These are phyloP conservation scores for Leccinum disarticulatum DNA, from an alignment of 768 basidiomycete species.

Conservation along the genomic window DNA sequence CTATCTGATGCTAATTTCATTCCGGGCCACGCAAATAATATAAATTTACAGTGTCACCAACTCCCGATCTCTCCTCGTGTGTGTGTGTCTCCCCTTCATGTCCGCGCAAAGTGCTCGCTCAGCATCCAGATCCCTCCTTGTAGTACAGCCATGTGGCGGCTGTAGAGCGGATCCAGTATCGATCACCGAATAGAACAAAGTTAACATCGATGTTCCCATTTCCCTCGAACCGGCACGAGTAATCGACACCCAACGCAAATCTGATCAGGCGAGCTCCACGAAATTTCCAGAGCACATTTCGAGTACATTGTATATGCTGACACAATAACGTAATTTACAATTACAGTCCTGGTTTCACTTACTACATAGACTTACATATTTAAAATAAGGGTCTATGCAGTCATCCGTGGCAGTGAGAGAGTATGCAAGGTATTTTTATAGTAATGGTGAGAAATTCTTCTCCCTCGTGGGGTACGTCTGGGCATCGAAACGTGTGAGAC, in stretches of 20 bases:
- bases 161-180: slow-evolving; percentile 12
- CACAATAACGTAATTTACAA: slow-evolving; percentile 22
- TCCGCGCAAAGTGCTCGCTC: slow-evolving; percentile 12
- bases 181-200: not conserved
- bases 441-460: slow-evolving; percentile 20
- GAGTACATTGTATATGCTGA: slow-evolving; percentile 7
- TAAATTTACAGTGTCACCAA: not conserved
- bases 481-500: slow-evolving; percentile 11
- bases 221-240: not conserved
- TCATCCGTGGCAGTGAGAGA: slow-evolving; percentile 22
- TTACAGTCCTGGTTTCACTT: slow-evolving; percentile 13
- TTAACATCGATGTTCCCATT: not conserved
- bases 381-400: slow-evolving; percentile 10
- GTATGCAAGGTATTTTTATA: slow-evolving; percentile 28
- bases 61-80: not conserved
- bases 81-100: slow-evolving; percentile 13
- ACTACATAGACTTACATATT: not conserved
- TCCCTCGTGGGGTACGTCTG: slow-evolving; percentile 28
- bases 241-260: slow-evolving; percentile 1
- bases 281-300: not conserved
- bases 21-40: slow-evolving; percentile 2
- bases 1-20: slow-evolving; percentile 26
- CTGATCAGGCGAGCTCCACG: not conserved
- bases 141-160: slow-evolving; percentile 13
- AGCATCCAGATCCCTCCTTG: not conserved